Base-by-base conservation (phyloP, 495 filamentous ascomycete genomes). In the Friedmanniomyces endolithicus region DNA sequence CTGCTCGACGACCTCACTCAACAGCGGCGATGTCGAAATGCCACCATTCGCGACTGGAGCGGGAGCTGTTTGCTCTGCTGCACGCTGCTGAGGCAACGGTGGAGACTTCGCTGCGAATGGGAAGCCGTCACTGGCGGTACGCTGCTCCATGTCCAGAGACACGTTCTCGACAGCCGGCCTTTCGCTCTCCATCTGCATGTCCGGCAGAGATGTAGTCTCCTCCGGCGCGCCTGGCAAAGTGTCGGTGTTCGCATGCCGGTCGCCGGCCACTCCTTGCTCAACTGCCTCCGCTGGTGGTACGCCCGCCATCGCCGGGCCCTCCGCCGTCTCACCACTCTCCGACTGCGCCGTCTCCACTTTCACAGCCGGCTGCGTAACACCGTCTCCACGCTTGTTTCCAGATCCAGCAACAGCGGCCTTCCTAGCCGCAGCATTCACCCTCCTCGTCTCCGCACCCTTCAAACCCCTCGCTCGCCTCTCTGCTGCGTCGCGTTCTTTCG, bases 401-500 rank as follows among this genome's bases (percentile, higher is more conserved):
- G 3, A 27, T 45, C 19, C 45, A 11, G 16, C 57, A 3, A 11
- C 43, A 8, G 55, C 51, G 37, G 54, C 59, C 41, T 58, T 54
- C 59, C 22, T 62, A 14, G 59, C 59, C 17, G 54, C 59, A 34
- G 55, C 55, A 48, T 62, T 62, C 4, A 55, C 50, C 37, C 50
- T 48, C 40, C 59, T 53, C 25, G 59, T 62, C 59, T 62, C 59
- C 25, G 59, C 59, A 1, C 46, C 59, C 55, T 58, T 62, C 35
- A 54, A 22, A 6, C 49, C 59, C 35, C 59, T 43, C 23, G 54
- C 59, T 17, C 59, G 11, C 17, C 59, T n/a, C 46, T 62, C 55
- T 11, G 50, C 50, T 22, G 58, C 59, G 7, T 59, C 33, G 24
- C 33, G 43, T 50, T 62, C 65, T 70, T 60, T 73, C 71, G 72